Base-by-base conservation (phyloP, 768 basidiomycete genomes). In the Panaeolus cyanescens region DNA sequence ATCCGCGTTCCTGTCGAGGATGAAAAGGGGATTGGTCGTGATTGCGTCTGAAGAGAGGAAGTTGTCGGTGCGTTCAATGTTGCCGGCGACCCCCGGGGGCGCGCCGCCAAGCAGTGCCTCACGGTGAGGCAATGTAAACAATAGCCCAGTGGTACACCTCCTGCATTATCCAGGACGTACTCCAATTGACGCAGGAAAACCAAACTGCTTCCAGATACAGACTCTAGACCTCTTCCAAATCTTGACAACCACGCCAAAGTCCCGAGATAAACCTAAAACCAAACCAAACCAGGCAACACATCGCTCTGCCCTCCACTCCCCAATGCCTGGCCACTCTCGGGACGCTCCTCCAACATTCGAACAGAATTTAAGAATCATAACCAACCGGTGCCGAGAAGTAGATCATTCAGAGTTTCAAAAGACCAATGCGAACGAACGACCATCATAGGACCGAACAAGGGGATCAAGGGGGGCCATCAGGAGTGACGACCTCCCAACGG, bases 281-380 rank as follows among this genome's bases (percentile, higher is more conserved):
- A 54, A 72, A 63, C 71, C 77, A 70, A 70, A 77, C 78, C 75
- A 69, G 74, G 75, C 76, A 72, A 73, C 74, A 65, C 67, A 70
- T 61, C 72, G 74, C 73, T 71, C 77, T 81, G 74, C 81, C 80
- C 76, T 76, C 80, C 77, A 74, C 78, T 74, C 77, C 77, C 76
- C 74, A 72, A 73, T 78, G 77, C 80, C 73, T 76, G 77, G 77
- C 72, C 64, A 73, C 78, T 72, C 76, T 78, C 72, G 76, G 74
- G 77, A 80, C 76, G 79, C 74, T 72, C 70, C 72, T 67, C 74
- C 72, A 50, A 50, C 25, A 50, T 50, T 50, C 45, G 39, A 50
- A 50, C 45, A 50, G 45, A 50, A 50, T 28, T 50, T 50, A 50
- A 50, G 25, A 50, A 50, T 50, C 45, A 50, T 50, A 50, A 50